Percentiles rank a stretch among this genome's conserved stretches.
Evolutionary conservation across 768 basidiomycete genomes (phyloP).

Genomic region (Gloeopeniophorella convolvens): DNA sequence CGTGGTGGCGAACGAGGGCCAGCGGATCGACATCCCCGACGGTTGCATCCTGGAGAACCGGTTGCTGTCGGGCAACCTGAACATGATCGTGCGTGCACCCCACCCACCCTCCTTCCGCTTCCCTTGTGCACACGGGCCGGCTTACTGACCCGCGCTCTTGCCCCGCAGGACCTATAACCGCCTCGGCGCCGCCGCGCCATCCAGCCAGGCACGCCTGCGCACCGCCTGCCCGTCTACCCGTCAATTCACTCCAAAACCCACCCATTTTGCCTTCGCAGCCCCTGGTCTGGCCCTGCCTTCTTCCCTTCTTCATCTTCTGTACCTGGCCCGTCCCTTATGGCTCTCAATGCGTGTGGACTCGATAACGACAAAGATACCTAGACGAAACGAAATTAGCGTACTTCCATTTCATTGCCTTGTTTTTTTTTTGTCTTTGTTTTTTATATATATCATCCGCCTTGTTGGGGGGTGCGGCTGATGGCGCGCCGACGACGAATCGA

Average conservation of each 20-base stretch:
- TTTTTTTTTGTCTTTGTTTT: background rate
- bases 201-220: background rate
- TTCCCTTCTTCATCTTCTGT: background rate
- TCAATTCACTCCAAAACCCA: no score
- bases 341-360: no score
- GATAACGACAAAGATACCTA: no score
- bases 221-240: no score
- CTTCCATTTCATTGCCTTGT: background rate
- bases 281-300: background rate
- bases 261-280: background rate
- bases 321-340: no score
- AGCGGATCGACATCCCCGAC: conserved; percentile 53
- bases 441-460: no score
- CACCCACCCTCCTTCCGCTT: background rate
- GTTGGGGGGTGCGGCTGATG: background rate
- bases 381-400: no score
- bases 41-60: conserved; percentile 51
- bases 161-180: conserved; percentile 12
- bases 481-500: background rate
- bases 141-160: background rate
- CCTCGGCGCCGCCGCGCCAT: background rate
- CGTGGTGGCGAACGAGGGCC: conserved; percentile 50
- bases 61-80: conserved; percentile 68
- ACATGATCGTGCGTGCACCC: conserved; percentile 50
- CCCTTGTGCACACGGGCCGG: background rate